These are phyloP conservation scores for Nematocida sp. DNA, from an alignment of 371 early-diverging fungal genomes.

Conservation along the genomic window DNA sequence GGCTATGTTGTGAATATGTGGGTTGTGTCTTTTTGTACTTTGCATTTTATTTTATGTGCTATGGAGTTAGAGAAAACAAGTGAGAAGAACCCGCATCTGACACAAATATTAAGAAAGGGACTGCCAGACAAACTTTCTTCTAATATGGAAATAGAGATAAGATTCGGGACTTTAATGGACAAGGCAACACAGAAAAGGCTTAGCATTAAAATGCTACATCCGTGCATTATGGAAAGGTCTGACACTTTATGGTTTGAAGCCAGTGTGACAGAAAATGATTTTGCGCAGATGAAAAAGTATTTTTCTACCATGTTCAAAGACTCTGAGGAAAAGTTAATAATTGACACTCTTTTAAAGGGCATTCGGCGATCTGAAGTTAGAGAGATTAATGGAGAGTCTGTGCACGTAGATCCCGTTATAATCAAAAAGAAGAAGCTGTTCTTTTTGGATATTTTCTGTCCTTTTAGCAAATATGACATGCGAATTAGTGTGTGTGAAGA, in stretches of 20 bases:
- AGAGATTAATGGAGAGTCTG: constrained; percentile 30
- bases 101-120: not conserved
- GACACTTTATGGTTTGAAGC: constrained; percentile 47
- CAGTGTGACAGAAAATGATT: constrained; percentile 19
- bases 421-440: constrained; percentile 42
- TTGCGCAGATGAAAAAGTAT: not conserved
- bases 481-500: constrained; percentile 51
- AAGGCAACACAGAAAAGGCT: constrained; percentile 37
- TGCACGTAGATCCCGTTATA: not conserved
- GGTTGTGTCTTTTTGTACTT: not conserved
- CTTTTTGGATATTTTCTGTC: constrained; percentile 46
- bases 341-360: constrained; percentile 43
- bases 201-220: constrained; percentile 16
- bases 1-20: too few species aligned
- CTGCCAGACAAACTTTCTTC: constrained; percentile 21
- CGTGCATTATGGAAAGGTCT: constrained; percentile 41
- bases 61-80: constrained; percentile 35
- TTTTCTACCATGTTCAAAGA: not conserved
- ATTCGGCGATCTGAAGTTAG: constrained; percentile 36
- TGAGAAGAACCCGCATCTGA: constrained; percentile 16
- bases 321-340: constrained; percentile 17
- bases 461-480: constrained; percentile 32
- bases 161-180: constrained; percentile 42
- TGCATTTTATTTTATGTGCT: not conserved
- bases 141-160: constrained; percentile 48